Evolutionary conservation across 2,329 filamentous ascomycete species (phyloP), one percentile per base, ranked within the genome.

Genomic region (Talaromyces sp.): DNA sequence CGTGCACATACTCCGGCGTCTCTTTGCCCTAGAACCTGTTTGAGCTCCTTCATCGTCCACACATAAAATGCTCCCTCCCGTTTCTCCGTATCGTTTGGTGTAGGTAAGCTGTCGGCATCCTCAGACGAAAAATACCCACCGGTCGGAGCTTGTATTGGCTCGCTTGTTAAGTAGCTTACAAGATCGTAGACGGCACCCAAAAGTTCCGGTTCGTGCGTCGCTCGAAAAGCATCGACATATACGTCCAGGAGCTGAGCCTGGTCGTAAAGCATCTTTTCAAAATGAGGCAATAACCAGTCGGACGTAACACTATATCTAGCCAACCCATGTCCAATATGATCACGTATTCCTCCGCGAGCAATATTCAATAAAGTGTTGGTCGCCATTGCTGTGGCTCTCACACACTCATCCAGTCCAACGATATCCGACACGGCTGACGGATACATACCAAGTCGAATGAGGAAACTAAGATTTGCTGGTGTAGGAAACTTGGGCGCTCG

Each of bases 241-340:
- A 95, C 84, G 27, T 89, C 86, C 2, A 99, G 81, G 1, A 98
- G 84, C 70, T 97, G 89, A 0, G 91, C 89, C 72, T 99, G 96
- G 73, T 98, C 95, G 63, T 92, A 93, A 10, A 97, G 86, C 85
- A 98, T 93, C 81, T 98, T 98, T 80, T 99, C 95, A 71, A 98
- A 99, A 75, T 97, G 93, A 11, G 95, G 95, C 56, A 98, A 82
- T 68, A 90, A 91, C 95, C 95, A 99, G 78, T 98, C 91, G 15
- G 88, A 82, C 0, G 94, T 98, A 8, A 96, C 90, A 15, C 92
- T 96, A 75, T 96, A 97, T 61, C 94, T 87, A 43, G 90, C 87
- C 71, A 93, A 92, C 7, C 91, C 91, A 73, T 90, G 86, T 50
- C 91, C 90, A 67, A 94, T 85, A 67, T 91, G 89, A 71, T 93